Conservation (phyloP, 495 filamentous ascomycete genomes). For the Pyrenopolyporus hunteri region DNA sequence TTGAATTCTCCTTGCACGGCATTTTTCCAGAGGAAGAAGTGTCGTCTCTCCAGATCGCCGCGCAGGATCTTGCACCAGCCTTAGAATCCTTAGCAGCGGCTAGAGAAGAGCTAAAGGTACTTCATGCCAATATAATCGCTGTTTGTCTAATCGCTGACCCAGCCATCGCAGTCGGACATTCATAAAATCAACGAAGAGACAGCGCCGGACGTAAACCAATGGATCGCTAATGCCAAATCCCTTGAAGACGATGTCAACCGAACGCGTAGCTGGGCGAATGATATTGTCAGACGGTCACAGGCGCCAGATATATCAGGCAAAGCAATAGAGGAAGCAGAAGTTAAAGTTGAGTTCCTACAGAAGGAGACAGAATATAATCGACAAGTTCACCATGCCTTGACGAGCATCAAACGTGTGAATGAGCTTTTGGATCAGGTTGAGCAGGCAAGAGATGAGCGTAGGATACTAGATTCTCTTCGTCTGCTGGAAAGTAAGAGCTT, state of each 20-base stretch:
- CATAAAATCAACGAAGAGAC: constrained; percentile 73
- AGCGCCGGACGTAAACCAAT: constrained; percentile 78
- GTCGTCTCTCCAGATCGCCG: constrained; percentile 65
- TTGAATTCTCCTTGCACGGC: constrained; percentile 73
- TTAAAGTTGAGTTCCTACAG: constrained; percentile 72
- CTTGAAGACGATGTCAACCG: constrained; percentile 82
- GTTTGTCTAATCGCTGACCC: neutral
- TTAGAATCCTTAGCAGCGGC: constrained; percentile 69
- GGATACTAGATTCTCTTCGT: constrained; percentile 57
- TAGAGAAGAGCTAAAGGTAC: constrained; percentile 72
- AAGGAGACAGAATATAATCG: constrained; percentile 80
- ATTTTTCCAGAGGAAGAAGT: constrained; percentile 77
- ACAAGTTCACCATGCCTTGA: constrained; percentile 66
- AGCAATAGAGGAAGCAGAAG: constrained; percentile 67
- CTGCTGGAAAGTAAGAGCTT: constrained; percentile 55
- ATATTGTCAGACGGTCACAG: constrained; percentile 76
- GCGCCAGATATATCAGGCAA: constrained; percentile 64
- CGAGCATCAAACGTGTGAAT: constrained; percentile 62
- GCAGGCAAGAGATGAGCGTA: constrained; percentile 51
- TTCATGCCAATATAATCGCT: neutral
- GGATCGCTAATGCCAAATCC: constrained; percentile 81
- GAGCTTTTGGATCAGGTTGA: constrained; percentile 60
- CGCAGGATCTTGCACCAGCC: constrained; percentile 64
- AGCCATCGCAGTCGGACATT: constrained; percentile 64
- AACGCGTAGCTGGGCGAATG: constrained; percentile 71